phyloP scores from a whole-genome alignment of 2,329 filamentous ascomycete genomes.

The Fusarium hainanense region DNA sequence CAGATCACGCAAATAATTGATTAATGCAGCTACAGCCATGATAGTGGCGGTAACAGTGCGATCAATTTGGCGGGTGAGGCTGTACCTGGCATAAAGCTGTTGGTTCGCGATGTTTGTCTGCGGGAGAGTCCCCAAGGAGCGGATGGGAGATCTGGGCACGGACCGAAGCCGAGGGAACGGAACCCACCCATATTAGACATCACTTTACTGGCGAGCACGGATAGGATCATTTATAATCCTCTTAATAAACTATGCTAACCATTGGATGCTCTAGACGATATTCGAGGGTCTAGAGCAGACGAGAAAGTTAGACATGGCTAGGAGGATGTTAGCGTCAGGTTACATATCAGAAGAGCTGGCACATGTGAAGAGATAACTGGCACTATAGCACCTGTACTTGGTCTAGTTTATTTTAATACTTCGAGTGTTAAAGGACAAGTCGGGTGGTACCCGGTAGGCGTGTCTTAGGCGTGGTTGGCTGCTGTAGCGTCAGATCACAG shows the following conservation, averaged over 20 bases:
- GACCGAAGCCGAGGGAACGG: not conserved
- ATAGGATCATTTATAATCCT: not conserved
- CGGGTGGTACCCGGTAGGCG: too few relatives aligned
- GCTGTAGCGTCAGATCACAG: not conserved
- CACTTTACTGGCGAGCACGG: not conserved
- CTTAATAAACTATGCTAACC: not conserved
- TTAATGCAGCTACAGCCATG: slow-evolving; percentile 17
- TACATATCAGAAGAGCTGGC: not conserved
- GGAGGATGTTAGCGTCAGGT: not conserved
- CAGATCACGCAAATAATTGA: not conserved
- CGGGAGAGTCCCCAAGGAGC: not conserved
- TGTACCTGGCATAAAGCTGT: slow-evolving; percentile 2
- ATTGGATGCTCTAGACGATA: not conserved
- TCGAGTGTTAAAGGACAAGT: too few relatives aligned
- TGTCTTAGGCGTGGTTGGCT: not conserved
- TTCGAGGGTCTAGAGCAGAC: not conserved
- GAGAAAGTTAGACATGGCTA: not conserved
- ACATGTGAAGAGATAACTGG: not conserved
- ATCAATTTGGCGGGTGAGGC: not conserved
- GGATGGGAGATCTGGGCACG: slow-evolving; percentile 1
- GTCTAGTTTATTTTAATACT: too few relatives aligned
- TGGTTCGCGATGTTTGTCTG: not conserved
- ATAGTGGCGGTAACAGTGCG: not conserved
- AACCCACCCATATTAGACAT: not conserved
- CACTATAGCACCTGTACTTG: too few relatives aligned